Evolutionary conservation across 2,329 filamentous ascomycete species (phyloP).

Genomic region (Coniosporium tulheliwenetii): DNA sequence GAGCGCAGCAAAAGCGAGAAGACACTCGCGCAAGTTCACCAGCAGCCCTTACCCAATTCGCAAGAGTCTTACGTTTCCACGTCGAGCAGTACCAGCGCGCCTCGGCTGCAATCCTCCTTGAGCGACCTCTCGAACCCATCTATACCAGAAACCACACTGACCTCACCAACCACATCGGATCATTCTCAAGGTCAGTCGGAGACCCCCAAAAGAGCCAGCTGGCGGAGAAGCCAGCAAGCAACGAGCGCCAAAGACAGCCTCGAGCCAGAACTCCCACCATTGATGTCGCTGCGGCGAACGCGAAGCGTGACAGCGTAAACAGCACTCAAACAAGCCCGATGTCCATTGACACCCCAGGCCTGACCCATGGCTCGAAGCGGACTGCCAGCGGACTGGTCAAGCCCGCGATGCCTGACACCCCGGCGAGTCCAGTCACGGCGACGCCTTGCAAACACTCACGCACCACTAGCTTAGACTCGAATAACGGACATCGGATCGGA

Average conservation of each 20-base stretch:
- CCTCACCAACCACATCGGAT: constrained; percentile 13
- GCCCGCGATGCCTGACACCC: constrained; percentile 21
- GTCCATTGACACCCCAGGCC: constrained; percentile 22
- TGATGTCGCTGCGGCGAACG: constrained; percentile 6
- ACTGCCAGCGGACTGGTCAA: constrained; percentile 65
- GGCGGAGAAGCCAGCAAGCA: constrained; percentile 34
- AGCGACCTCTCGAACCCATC: constrained; percentile 1
- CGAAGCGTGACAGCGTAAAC: constrained; percentile 12
- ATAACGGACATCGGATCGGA: constrained; percentile 37
- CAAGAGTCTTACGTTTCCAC: constrained; percentile 1
- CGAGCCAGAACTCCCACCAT: constrained; percentile 7
- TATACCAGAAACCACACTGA: constrained; percentile 13
- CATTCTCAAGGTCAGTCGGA: constrained; percentile 27
- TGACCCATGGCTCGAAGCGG: constrained; percentile 46
- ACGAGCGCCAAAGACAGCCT: constrained; percentile 6
- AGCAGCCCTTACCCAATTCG: not conserved
- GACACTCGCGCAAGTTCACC: too few relatives aligned
- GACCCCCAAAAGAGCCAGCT: constrained; percentile 42
- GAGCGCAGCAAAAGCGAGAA: too few relatives aligned
- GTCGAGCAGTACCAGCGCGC: not conserved
- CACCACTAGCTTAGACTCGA: constrained; percentile 52
- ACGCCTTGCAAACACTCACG: constrained; percentile 43
- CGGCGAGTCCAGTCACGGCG: constrained; percentile 26
- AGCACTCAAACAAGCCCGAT: constrained; percentile 18
- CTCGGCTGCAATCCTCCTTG: constrained; percentile 1